phyloP scores from a whole-genome alignment of 371 early-diverging fungal species.

The Lichtheimia ramosa region DNA sequence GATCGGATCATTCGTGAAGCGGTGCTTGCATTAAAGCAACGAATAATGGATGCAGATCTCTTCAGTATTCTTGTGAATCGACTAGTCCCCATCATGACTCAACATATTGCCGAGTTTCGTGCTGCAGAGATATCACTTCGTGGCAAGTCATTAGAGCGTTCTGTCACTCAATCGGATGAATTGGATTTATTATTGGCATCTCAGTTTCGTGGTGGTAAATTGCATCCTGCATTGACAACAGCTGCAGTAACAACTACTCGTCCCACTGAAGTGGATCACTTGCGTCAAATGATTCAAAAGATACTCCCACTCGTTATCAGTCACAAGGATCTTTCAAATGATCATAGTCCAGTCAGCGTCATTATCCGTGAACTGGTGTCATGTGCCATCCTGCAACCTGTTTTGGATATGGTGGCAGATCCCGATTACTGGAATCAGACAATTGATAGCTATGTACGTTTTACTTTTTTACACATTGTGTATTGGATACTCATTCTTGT shows the following conservation, averaged over 20 bases:
- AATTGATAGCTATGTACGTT: conserved; percentile 65
- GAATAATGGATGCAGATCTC: conserved; percentile 58
- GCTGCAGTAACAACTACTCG: conserved; percentile 47
- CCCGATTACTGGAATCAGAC: conserved; percentile 86
- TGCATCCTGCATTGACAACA: conserved; percentile 63
- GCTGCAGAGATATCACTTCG: conserved; percentile 61
- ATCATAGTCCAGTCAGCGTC: conserved; percentile 43
- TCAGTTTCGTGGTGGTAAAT: conserved; percentile 58
- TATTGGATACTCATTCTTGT: neutral
- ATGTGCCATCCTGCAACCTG: conserved; percentile 69
- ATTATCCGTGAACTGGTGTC: conserved; percentile 77
- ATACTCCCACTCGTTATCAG: conserved; percentile 65
- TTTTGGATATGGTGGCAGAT: conserved; percentile 72
- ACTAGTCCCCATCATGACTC: conserved; percentile 65
- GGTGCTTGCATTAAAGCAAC: conserved; percentile 28
- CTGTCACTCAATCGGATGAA: conserved; percentile 58
- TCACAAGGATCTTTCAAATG: conserved; percentile 53
- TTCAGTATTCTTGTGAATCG: conserved; percentile 57
- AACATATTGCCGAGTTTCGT: conserved; percentile 70
- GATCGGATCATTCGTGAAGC: conserved; percentile 51
- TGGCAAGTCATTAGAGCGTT: conserved; percentile 54
- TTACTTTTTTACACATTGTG: neutral
- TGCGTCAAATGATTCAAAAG: conserved; percentile 65
- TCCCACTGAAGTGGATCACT: conserved; percentile 61
- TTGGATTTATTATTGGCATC: conserved; percentile 63